These are phyloP conservation scores for Boletus reticulatus DNA, from an alignment of 768 basidiomycete genomes.

Conservation along the genomic window DNA sequence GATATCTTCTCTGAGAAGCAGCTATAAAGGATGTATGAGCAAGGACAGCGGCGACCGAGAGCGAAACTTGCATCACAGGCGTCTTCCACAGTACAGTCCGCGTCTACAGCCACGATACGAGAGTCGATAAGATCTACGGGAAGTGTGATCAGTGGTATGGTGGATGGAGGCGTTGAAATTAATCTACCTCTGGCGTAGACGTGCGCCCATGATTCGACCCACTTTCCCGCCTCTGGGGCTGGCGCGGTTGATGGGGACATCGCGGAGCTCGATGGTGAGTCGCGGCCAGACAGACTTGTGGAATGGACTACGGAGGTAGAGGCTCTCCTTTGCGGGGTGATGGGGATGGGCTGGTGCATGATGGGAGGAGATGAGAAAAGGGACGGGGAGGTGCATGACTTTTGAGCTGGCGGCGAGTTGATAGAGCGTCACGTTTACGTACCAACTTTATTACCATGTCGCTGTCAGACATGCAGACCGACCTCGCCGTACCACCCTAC, in stretches of 20 bases:
- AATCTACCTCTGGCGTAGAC: slow-evolving; percentile 57
- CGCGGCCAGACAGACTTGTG: slow-evolving; percentile 11
- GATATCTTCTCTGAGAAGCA: slow-evolving; percentile 59
- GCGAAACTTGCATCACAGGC: slow-evolving; percentile 65
- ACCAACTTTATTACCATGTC: not conserved
- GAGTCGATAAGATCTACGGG: slow-evolving; percentile 65
- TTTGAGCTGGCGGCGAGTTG: too few species aligned
- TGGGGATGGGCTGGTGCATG: slow-evolving; percentile 15
- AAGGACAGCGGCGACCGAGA: not conserved
- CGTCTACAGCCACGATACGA: slow-evolving; percentile 61
- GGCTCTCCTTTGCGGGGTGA: slow-evolving; percentile 15
- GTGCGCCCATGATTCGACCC: slow-evolving; percentile 57
- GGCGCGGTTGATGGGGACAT: slow-evolving; percentile 8
- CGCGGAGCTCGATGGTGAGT: slow-evolving; percentile 15
- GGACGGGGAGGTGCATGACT: too few species aligned
- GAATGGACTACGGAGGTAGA: slow-evolving; percentile 19
- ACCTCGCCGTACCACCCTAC: slow-evolving; percentile 61
- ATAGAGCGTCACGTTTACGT: slow-evolving; percentile 16
- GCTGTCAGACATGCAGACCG: slow-evolving; percentile 17
- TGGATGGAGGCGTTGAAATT: not conserved
- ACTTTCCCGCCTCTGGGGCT: slow-evolving; percentile 42
- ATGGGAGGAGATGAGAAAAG: not conserved
- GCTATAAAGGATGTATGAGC: slow-evolving; percentile 34
- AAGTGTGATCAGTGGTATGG: not conserved
- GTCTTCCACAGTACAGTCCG: slow-evolving; percentile 76